Base-by-base conservation (phyloP, 306 rosid species). In the Hippophae rhamnoides region DNA sequence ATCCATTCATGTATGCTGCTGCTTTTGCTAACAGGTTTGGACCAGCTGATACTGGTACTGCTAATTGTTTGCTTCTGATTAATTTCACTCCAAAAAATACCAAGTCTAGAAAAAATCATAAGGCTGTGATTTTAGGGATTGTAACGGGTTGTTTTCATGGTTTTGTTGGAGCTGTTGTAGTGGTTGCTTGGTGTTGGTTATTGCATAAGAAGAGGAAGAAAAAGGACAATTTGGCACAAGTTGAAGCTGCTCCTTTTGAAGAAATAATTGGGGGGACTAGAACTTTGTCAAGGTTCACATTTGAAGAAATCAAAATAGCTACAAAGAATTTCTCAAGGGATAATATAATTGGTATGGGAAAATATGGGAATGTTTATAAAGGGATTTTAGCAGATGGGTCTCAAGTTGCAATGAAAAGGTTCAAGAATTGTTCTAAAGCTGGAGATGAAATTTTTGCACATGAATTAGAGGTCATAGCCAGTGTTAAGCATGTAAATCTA, bases 361-460 rank as follows among this genome's bases (percentile, higher is more conserved):
- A 60, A 61, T 72, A 55, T 66, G 68, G 76, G n/a, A 72, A 65
- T 49, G 68, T 72, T 13, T 65, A 72, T 42, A 72, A 60, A 31
- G 76, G 76, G 49, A 48, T 56, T 5, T 56, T 72, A 41, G 45
- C 41, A 38, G 65, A 67, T 51, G 77, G 73, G 2, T 73, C 69
- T 5, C 57, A 73, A 25, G 69, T 73, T 57, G 69, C 73, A 9
- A 43, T 73, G 47, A 73, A 73, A 44, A 66, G 77, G 72, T 73
- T 62, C 61, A 73, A 73, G 65, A 56, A 67, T 52, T 56, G 65
- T 41, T 73, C 73, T 44, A 60, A 18, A 13, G 65, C 56, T 9
- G 63, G 72, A 14, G 72, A 73, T 51, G 46, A 58, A 27, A 49
- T 27, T 40, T 73, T 73, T 47, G 45, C 64, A n/a, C 72, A 57